phyloP scores from a whole-genome alignment of 2,329 filamentous ascomycete genomes.

The Colletotrichum acutatum region DNA sequence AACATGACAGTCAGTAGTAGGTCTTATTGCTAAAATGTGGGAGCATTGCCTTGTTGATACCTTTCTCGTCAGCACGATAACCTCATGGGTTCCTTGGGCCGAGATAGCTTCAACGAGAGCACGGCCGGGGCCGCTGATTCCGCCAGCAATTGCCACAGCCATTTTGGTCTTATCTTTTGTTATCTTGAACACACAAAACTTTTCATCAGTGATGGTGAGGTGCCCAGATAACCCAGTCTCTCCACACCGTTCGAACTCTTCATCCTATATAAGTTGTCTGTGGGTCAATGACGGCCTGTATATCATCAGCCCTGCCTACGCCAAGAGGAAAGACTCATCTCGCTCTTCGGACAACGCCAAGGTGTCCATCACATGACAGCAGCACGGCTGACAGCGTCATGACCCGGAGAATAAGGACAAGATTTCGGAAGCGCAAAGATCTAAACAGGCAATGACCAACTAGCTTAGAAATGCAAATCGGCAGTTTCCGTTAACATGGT shows the following conservation, averaged over 20 bases:
- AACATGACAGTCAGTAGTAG: not conserved
- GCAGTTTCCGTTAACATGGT: not conserved
- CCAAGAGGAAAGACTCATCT: not conserved
- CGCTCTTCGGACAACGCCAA: not conserved
- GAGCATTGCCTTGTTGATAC: not conserved
- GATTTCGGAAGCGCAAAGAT: not conserved
- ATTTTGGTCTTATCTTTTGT: not conserved
- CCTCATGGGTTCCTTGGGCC: slow-evolving; percentile 45
- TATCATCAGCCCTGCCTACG: not conserved
- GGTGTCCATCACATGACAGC: not conserved
- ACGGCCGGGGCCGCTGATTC: slow-evolving; percentile 55
- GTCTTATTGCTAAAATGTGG: not conserved
- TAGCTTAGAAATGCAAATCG: not conserved
- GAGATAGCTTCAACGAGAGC: slow-evolving; percentile 57
- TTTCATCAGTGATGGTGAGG: too few relatives aligned
- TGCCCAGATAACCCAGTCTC: too few relatives aligned
- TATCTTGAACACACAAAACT: too few relatives aligned
- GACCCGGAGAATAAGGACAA: not conserved
- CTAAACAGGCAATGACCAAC: not conserved
- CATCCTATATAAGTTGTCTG: not conserved
- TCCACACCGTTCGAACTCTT: not conserved
- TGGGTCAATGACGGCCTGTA: not conserved
- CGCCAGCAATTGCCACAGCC: slow-evolving; percentile 56
- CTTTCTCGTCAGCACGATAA: slow-evolving; percentile 47
- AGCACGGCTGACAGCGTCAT: not conserved